Conservation (phyloP, 768 basidiomycete species). For the Cystobasidium tubakii region DNA sequence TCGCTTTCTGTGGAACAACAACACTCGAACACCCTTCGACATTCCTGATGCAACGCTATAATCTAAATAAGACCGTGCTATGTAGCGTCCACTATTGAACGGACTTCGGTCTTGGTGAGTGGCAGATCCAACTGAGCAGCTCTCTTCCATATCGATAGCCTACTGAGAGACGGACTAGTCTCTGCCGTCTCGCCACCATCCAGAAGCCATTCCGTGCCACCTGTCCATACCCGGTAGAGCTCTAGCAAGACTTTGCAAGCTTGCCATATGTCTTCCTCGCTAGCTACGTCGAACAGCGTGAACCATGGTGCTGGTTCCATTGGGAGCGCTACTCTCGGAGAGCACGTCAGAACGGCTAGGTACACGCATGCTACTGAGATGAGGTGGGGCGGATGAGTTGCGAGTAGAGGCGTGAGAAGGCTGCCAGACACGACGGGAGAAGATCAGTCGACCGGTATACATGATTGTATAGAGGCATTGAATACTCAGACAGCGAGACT, state of each 20-base stretch:
- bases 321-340: slow-evolving; percentile 61
- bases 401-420: slow-evolving; percentile 86
- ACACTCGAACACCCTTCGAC: too few relatives aligned
- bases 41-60: too few relatives aligned
- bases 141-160: slow-evolving; percentile 13
- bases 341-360: slow-evolving; percentile 66
- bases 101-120: slow-evolving; percentile 31
- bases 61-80: too few relatives aligned
- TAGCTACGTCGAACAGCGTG: slow-evolving; percentile 76
- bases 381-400: slow-evolving; percentile 77
- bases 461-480: neutral
- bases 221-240: slow-evolving; percentile 43
- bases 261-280: slow-evolving; percentile 40
- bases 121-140: slow-evolving; percentile 36
- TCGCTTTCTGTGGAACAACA: too few relatives aligned
- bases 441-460: neutral
- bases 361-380: slow-evolving; percentile 86
- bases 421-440: slow-evolving; percentile 52
- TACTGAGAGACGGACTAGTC: too few relatives aligned
- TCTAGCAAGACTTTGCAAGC: slow-evolving; percentile 35
- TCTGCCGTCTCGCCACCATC: neutral
- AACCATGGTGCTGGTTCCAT: slow-evolving; percentile 74
- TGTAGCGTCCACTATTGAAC: neutral
- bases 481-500: slow-evolving; percentile 45
- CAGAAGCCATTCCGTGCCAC: slow-evolving; percentile 14